Base-by-base conservation (phyloP, 306 rosid genomes). In the Purshia tridentata region DNA sequence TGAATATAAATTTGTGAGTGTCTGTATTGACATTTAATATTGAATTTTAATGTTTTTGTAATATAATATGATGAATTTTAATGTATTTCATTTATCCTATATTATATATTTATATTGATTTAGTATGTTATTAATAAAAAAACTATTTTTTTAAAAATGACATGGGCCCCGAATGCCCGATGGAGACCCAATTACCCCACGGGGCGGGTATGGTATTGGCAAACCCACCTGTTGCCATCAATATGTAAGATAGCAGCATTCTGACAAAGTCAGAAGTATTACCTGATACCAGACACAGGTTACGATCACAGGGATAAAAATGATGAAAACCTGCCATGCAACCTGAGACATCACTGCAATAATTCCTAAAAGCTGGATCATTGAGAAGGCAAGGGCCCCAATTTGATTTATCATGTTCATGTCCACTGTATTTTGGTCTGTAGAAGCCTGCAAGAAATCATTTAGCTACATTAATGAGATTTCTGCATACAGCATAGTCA, bases 341-440 rank as follows among this genome's bases (percentile, higher is more conserved):
- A 85, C 97, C 72, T 84, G 91, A 47, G 96, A 89, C 93, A 92
- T 89, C 67, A 92, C 90, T 12, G 85, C 91, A 81, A 89, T 88
- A 78, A 84, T 85, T 78, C 93, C 97, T 3, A 92, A 5, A 41
- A 89, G 90, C 55, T 86, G 93, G 67, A 92, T 86, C 64, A 82
- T 0, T 11, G 78, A 63, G 82, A 80, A 83, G 72, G 93, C 87
- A 61, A 89, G 75, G 19, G 86, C 0, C 2, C 45, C 90, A 65
- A 87, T 18, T 82, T 62, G 89, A 78, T 6, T 23, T 7, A 86
- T 82, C 62, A 89, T 83, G 76, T 23, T 78, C 59, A 76, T 22
- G 84, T 88, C 97, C 58, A 89, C 81, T 9, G 84, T 75, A 72
- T 87, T 92, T 83, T 92, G 96, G 78, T 92, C 93, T 0, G 96